These are phyloP conservation scores for Orbilia oligospora DNA, from an alignment of 2,329 filamentous ascomycete species.

Conservation along the genomic window DNA sequence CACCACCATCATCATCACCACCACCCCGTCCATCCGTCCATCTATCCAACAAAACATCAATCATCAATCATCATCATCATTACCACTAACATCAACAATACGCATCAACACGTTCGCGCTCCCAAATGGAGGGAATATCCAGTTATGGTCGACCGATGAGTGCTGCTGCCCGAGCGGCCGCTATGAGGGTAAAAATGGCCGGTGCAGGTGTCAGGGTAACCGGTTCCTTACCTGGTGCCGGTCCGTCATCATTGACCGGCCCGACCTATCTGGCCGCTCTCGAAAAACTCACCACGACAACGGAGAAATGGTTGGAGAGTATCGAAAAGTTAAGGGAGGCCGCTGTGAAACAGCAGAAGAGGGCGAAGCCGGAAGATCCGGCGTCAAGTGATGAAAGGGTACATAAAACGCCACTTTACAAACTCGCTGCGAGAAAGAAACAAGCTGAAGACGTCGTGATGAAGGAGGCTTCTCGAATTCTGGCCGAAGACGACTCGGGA, in stretches of 20 bases:
- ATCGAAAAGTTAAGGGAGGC: constrained; percentile 52
- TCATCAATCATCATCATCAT: no score
- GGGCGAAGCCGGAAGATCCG: constrained; percentile 30
- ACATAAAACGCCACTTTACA: constrained; percentile 61
- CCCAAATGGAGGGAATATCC: constrained; percentile 39
- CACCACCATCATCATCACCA: not conserved
- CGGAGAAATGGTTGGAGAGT: constrained; percentile 51
- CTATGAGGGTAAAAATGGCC: constrained; percentile 54
- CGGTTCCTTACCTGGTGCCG: constrained; percentile 11
- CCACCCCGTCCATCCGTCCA: not conserved
- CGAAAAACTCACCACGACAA: constrained; percentile 51
- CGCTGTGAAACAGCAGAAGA: constrained; percentile 47
- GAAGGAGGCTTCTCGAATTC: constrained; percentile 55
- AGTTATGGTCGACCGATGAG: constrained; percentile 48
- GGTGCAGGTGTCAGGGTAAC: constrained; percentile 45
- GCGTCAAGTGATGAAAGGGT: constrained; percentile 59
- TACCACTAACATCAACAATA: not conserved
- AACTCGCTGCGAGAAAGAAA: constrained; percentile 57
- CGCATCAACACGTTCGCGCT: constrained; percentile 2
- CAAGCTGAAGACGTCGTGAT: constrained; percentile 61
- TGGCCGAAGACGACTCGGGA: constrained; percentile 47
- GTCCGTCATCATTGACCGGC: not conserved
- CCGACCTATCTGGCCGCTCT: constrained; percentile 48
- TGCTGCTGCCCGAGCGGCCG: constrained; percentile 48
- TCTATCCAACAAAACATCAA: constrained; percentile 14